These are phyloP conservation scores for Picochlorum sp. DNA, from an alignment of 139 green algal genomes.

Conservation along the genomic window DNA sequence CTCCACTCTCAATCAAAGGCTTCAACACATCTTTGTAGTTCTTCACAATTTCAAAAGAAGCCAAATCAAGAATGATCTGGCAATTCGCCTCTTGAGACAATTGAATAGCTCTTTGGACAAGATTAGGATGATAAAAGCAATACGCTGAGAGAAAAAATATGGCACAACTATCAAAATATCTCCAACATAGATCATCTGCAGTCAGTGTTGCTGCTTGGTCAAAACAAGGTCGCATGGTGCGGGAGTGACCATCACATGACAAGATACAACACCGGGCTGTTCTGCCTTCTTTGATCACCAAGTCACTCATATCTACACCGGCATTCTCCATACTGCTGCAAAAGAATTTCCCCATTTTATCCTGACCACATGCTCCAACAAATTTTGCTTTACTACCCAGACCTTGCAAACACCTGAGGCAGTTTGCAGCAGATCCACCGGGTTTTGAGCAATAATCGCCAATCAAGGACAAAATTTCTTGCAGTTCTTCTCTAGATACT, in stretches of 20 bases:
- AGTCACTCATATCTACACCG: constrained; percentile 19
- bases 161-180: not conserved
- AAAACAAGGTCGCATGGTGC: constrained; percentile 56
- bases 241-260: constrained; percentile 17
- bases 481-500: constrained; percentile 16
- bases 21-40: constrained; percentile 21
- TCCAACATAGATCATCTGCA: not conserved
- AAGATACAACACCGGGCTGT: constrained; percentile 47
- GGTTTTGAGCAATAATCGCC: constrained; percentile 41
- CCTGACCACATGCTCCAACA: constrained; percentile 21
- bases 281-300: constrained; percentile 12
- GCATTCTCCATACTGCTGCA: constrained; percentile 27
- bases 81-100: constrained; percentile 16
- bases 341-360: constrained; percentile 39
- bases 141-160: constrained; percentile 22
- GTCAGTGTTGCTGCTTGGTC: constrained; percentile 1
- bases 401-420: constrained; percentile 18
- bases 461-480: constrained; percentile 21
- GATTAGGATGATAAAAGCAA: constrained; percentile 27
- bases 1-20: constrained; percentile 19
- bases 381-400: constrained; percentile 16
- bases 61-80: constrained; percentile 47
- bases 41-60: constrained; percentile 55
- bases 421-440: constrained; percentile 36
- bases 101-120: constrained; percentile 29